phyloP scores from a whole-genome alignment of 164 flowering plant species.

The Umbellularia californica region DNA sequence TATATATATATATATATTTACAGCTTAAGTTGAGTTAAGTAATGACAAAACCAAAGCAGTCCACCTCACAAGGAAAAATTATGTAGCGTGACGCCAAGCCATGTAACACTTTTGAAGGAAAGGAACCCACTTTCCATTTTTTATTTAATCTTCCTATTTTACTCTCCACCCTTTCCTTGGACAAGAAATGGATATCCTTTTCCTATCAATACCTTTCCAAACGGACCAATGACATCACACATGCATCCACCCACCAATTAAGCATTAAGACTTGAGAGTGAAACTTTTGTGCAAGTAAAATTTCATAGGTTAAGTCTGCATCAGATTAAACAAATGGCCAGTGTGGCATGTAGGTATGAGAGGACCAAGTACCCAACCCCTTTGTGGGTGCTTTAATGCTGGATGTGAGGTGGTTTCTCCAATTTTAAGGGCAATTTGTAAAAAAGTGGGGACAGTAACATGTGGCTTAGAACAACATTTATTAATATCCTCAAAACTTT shows the following conservation, averaged over 20 bases:
- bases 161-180: neutral
- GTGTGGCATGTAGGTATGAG: neutral
- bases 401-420: neutral
- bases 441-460: neutral
- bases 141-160: neutral
- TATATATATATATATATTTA: no score
- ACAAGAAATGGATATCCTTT: conserved; percentile 1
- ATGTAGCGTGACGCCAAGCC: conserved; percentile 11
- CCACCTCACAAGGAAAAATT: neutral
- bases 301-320: neutral
- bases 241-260: neutral
- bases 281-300: neutral
- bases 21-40: no score
- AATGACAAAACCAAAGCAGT: neutral
- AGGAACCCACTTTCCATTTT: neutral
- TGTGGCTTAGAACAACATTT: neutral
- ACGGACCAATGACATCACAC: conserved; percentile 2
- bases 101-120: conserved; percentile 8
- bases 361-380: neutral
- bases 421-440: neutral
- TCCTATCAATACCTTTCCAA: conserved; percentile 5
- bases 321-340: neutral
- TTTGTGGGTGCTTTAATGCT: neutral
- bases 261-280: neutral
- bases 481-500: neutral